phyloP scores from a whole-genome alignment of 345 rosid genomes.

The Camelina sativa region DNA sequence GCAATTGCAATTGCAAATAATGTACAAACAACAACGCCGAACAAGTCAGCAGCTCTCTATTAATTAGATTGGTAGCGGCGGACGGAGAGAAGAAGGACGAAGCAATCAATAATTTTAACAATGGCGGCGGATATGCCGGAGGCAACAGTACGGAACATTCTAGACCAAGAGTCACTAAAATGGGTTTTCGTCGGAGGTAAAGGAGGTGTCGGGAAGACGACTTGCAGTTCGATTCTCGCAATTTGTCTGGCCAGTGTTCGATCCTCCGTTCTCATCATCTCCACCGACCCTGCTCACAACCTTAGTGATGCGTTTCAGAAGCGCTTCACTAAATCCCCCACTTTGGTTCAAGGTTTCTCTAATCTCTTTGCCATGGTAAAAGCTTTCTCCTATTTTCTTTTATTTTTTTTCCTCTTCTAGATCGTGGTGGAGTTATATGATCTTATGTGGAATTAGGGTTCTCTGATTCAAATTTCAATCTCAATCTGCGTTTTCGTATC shows the following conservation, averaged over 20 bases:
- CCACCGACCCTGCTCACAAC: constrained; percentile 99
- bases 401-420: not conserved
- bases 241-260: constrained; percentile 80
- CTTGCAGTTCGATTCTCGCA: constrained; percentile 91
- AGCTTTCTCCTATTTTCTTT: not conserved
- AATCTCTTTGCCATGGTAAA: constrained; percentile 94
- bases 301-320: constrained; percentile 99
- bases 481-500: not conserved
- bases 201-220: constrained; percentile 98
- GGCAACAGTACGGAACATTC: constrained; percentile 72
- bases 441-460: constrained; percentile 14
- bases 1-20: too few species aligned
- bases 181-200: constrained; percentile 99
- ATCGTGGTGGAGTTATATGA: constrained; percentile 26
- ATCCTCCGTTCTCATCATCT: constrained; percentile 92
- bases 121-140: constrained; percentile 61
- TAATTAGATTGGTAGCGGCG: constrained; percentile 14
- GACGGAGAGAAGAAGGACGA: not conserved
- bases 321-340: constrained; percentile 85
- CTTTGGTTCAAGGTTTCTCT: constrained; percentile 88
- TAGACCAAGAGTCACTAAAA: constrained; percentile 86
- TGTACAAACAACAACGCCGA: too few species aligned
- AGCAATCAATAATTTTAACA: constrained; percentile 1
- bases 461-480: not conserved
- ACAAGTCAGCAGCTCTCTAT: too few species aligned